phyloP scores from a whole-genome alignment of 495 filamentous ascomycete species.

The Tuber melanosporum region DNA sequence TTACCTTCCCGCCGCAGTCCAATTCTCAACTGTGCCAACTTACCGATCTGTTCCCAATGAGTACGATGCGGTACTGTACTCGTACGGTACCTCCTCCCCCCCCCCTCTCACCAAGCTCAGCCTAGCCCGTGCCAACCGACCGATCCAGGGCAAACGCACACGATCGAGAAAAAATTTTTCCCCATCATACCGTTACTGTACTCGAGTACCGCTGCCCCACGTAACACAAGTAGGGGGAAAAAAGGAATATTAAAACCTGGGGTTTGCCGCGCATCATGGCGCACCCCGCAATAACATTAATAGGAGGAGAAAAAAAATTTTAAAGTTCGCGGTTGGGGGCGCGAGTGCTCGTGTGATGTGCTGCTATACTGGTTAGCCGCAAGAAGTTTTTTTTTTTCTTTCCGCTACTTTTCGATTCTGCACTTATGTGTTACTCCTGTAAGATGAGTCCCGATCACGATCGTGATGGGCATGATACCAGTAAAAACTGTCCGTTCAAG shows the following conservation, averaged over 20 bases:
- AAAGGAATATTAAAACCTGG: not conserved
- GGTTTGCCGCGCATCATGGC: not conserved
- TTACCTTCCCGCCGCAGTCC: slow-evolving; percentile 3
- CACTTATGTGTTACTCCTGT: not conserved
- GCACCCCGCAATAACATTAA: not conserved
- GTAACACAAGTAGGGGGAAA: not conserved
- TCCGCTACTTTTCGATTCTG: not conserved
- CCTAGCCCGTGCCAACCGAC: not conserved
- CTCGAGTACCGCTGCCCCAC: not conserved
- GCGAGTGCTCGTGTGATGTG: slow-evolving; percentile 1
- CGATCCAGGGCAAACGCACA: not conserved
- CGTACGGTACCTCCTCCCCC: too few species aligned
- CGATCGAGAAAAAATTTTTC: not conserved
- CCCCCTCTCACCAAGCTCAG: too few species aligned
- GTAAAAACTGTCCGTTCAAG: not conserved
- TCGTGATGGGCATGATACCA: not conserved
- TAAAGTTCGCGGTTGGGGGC: not conserved
- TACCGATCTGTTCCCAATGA: not conserved
- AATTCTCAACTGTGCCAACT: not conserved
- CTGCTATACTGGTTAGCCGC: not conserved
- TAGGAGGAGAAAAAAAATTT: not conserved
- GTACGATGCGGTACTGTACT: too few species aligned
- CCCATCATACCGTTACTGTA: not conserved
- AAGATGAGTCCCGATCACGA: not conserved
- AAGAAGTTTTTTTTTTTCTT: not conserved